Evolutionary conservation across 495 filamentous ascomycete species (phyloP), one percentile per base, ranked within the genome.

Genomic region (Trypethelium eluteriae): DNA sequence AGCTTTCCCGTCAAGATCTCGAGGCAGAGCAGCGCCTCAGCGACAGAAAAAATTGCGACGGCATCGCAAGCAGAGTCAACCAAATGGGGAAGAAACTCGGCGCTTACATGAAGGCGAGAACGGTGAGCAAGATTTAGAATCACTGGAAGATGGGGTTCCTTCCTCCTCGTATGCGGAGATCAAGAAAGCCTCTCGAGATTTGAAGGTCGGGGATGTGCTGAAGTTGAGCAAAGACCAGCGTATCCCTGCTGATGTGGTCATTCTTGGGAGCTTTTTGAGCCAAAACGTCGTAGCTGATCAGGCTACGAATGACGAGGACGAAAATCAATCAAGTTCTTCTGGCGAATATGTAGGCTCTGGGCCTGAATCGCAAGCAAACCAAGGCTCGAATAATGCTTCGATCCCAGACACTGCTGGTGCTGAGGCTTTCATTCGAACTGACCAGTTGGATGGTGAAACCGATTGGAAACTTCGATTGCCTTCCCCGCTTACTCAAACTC

Each of bases 371-470:
- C 56, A 64, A 63, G 69, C 66, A 14, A 39, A 34, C n/a, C 25
- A 16, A 25, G 62, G 68, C 25, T 57, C 71, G 44, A n/a, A 64
- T 10, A 71, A 70, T 12, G 71, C 65, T 12, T 53, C 69, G 11
- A 35, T 62, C 12, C 66, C 69, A 34, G 61, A 69, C 3, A 64
- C 49, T 18, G 72, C 47, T 7, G 80, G 84, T 25, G 92, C 92
- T 41, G 95, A 99, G 73, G 90, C 95, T 1, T 99, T 99, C 69
- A 97, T 99, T 69, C 85, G 93, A 50, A 99, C 95, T 2, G 95
- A 99, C 75, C 95, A 99, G 74, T 83, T 99, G 10, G 95, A 99
- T 70, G 95, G 95, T 66, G 95, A 99, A 77, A 99, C 95, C 7
- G 95, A 99, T 71, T 99, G 95, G 95, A 99, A 99, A 76, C 81